Evolutionary conservation across 2,329 filamentous ascomycete species (phyloP).

Genomic region (Pseudogymnoascus sp.): DNA sequence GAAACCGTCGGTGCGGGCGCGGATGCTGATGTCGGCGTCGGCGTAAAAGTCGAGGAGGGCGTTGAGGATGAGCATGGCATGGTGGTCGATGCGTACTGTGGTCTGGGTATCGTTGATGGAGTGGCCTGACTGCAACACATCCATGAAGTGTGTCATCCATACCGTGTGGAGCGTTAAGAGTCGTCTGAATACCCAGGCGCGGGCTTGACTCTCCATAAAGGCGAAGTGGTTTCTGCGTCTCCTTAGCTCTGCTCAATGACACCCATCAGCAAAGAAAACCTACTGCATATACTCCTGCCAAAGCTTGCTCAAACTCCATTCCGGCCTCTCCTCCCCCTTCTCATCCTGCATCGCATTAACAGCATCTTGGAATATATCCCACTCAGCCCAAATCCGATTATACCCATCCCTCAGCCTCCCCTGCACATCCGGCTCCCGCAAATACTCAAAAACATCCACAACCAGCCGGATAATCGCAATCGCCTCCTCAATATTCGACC

Average conservation of each 20-base stretch:
- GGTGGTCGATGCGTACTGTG: constrained; percentile 18
- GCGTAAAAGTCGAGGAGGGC: constrained; percentile 19
- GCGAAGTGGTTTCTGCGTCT: constrained; percentile 12
- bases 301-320: constrained; percentile 16
- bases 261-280: background rate
- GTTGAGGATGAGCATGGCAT: constrained; percentile 17
- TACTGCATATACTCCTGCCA: constrained; percentile 19
- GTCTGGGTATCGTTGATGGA: constrained; percentile 13
- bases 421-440: constrained; percentile 15
- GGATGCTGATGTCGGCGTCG: constrained; percentile 15
- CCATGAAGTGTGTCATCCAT: constrained; percentile 16
- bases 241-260: background rate
- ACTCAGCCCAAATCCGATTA: constrained; percentile 18
- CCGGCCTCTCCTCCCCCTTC: constrained; percentile 13
- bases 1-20: constrained; percentile 15
- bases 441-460: constrained; percentile 18
- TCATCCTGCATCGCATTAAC: constrained; percentile 10
- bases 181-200: constrained; percentile 14
- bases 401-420: constrained; percentile 15
- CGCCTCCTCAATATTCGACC: constrained; percentile 21
- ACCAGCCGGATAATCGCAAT: constrained; percentile 17
- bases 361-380: constrained; percentile 20
- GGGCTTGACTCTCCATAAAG: constrained; percentile 16
- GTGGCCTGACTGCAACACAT: constrained; percentile 10
- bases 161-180: constrained; percentile 15